Conservation (phyloP, 352 stramenopile species). For the Globisporangium takayamanum region DNA sequence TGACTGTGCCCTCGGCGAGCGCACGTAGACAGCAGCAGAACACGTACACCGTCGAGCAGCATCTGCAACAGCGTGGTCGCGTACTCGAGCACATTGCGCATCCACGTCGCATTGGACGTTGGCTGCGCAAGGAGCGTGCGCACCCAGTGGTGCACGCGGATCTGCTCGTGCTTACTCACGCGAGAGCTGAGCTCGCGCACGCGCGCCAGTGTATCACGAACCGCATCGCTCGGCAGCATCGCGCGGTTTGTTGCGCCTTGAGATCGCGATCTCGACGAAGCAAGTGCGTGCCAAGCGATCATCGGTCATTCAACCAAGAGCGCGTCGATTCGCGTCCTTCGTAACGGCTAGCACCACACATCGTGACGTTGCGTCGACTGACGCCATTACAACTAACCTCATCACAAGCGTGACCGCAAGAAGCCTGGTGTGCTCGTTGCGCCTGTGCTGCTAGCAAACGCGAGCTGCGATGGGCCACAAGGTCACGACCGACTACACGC, state of each 20-base stretch:
- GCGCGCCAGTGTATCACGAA: slow-evolving; percentile 29
- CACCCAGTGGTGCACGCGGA: slow-evolving; percentile 54
- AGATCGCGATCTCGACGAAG: not conserved
- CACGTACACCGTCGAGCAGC: slow-evolving; percentile 42
- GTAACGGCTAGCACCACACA: not conserved
- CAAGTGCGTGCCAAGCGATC: no score
- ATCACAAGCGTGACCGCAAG: no score
- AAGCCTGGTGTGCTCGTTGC: not conserved
- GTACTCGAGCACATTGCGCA: slow-evolving; percentile 50
- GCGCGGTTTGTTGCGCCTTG: not conserved
- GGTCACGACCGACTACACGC: slow-evolving; percentile 82
- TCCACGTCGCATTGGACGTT: slow-evolving; percentile 44
- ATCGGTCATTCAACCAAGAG: no score
- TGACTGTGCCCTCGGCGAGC: no score
- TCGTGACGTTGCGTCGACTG: no score
- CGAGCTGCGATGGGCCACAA: slow-evolving; percentile 64
- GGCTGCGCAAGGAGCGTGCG: slow-evolving; percentile 48
- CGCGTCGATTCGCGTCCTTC: not conserved
- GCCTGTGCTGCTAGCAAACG: not conserved
- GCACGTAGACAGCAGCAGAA: no score
- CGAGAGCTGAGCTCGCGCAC: slow-evolving; percentile 33
- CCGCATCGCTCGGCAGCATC: slow-evolving; percentile 19
- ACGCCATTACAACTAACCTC: no score
- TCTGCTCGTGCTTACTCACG: slow-evolving; percentile 46
- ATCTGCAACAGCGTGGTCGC: slow-evolving; percentile 41